These are phyloP conservation scores for Cicer pinnatifidum DNA, from an alignment of 306 rosid genomes.

Conservation along the genomic window DNA sequence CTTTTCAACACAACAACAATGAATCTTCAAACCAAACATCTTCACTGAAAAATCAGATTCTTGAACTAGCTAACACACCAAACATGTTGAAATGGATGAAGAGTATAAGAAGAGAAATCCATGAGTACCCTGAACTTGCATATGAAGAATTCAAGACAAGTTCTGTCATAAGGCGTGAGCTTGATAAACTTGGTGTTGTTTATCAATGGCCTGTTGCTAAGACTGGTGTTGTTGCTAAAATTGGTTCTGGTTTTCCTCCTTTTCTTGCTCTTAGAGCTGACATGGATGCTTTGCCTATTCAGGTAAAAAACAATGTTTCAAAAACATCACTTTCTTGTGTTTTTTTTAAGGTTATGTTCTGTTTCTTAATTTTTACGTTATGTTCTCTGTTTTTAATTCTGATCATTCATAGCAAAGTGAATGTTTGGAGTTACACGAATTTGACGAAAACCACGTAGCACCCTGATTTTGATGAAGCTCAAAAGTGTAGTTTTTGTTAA, in stretches of 20 bases:
- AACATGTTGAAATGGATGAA: constrained; percentile 68
- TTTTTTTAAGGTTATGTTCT: background rate
- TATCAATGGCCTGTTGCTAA: constrained; percentile 83
- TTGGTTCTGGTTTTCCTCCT: constrained; percentile 83
- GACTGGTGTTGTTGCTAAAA: constrained; percentile 75
- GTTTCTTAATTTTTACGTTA: background rate
- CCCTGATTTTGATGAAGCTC: no score
- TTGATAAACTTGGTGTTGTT: constrained; percentile 59
- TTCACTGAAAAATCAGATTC: constrained; percentile 50
- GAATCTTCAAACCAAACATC: constrained; percentile 29
- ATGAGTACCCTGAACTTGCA: constrained; percentile 83
- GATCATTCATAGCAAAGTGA: no score
- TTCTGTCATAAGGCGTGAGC: constrained; percentile 70
- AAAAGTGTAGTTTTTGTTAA: no score
- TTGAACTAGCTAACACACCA: constrained; percentile 62
- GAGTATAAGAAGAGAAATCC: constrained; percentile 72
- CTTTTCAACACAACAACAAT: constrained; percentile 24
- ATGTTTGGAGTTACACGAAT: background rate
- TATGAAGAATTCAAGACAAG: constrained; percentile 77
- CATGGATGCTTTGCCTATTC: constrained; percentile 94
- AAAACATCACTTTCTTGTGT: background rate
- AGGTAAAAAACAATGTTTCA: constrained; percentile 50
- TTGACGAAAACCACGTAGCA: no score
- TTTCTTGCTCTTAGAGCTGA: constrained; percentile 88
- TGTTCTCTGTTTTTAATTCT: background rate